A percentile compares a stretch with the other conserved stretches of the same genome.
phyloP scores from a whole-genome alignment of 108 stramenopile species.

The Cylindrotheca fusiformis region DNA sequence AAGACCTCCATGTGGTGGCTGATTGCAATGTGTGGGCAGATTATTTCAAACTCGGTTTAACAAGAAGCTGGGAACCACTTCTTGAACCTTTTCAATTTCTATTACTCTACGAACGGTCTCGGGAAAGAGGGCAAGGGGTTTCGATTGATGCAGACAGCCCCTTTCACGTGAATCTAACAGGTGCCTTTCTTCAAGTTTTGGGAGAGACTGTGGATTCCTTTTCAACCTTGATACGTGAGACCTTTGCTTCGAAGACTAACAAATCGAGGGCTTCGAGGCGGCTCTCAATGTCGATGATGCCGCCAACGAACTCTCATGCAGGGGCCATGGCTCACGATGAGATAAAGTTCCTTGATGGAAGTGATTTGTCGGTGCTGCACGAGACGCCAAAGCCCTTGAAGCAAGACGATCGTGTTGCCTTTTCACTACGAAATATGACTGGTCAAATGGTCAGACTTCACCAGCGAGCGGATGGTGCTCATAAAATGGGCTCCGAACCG shows the following conservation, averaged over 20 bases:
- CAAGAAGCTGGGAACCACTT: constrained; percentile 94
- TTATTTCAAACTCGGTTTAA: constrained; percentile 90
- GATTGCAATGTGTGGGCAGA: constrained; percentile 76
- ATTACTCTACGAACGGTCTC: constrained; percentile 62
- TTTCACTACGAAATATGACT: constrained; percentile 84
- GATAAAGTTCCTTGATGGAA: constrained; percentile 19
- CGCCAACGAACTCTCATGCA: neutral
- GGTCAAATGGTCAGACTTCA: constrained; percentile 88
- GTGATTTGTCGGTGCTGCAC: constrained; percentile 50
- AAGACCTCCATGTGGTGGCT: constrained; percentile 45
- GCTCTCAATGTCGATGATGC: constrained; percentile 4
- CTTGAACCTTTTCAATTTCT: constrained; percentile 81
- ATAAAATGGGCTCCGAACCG: constrained; percentile 24
- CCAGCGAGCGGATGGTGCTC: constrained; percentile 38
- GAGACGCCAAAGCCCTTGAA: constrained; percentile 49
- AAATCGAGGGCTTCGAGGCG: constrained; percentile 2
- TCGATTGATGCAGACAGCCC: constrained; percentile 66
- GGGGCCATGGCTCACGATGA: constrained; percentile 23
- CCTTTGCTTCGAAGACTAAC: constrained; percentile 24
- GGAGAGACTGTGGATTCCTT: constrained; percentile 70
- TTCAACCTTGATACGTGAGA: constrained; percentile 26
- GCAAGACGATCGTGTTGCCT: constrained; percentile 76
- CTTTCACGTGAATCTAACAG: constrained; percentile 84
- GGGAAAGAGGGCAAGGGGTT: constrained; percentile 62
- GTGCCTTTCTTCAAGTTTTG: constrained; percentile 78